Evolutionary conservation across 2,329 filamentous ascomycete genomes (phyloP), one percentile per base, ranked within the genome.

Genomic region (Penicillium rolfsii): DNA sequence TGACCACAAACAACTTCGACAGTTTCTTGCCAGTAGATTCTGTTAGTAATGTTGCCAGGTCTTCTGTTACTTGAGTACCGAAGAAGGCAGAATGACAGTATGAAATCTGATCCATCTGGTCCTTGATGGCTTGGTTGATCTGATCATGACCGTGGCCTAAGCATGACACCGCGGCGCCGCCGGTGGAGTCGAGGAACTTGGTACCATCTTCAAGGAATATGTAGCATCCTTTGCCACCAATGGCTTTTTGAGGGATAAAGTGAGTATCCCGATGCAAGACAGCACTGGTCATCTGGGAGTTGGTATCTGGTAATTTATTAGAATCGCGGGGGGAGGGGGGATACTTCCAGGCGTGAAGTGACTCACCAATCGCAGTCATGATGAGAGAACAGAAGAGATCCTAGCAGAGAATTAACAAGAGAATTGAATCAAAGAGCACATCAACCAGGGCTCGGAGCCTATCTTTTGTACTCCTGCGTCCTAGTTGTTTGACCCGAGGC

Each of bases 131-230:
- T 2, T 83, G 77, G 12, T 80, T 79, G 12, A 93, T 85, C 52
- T 87, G 80, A 45, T 80, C 70, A 61, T 89, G 83, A 33, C 85
- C 86, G 67, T 91, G 87, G 6, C 91, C 91, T 9, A 94, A 78
- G 70, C 87, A 89, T 9, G 87, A 82, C 3, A 93, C 90, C 24
- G 88, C 89, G 3, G 91, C 89, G 22, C 91, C 91, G 30, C 88
- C 85, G 22, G 88, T 90, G 1, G 86, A 88, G 73, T 95, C 91
- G 14, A 93, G 83, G 46, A 95, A 83, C 36, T 77, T 79, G 26
- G 83, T 81, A 1, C 87, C 88, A 70, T 82, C 80, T 65, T 78
- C 77, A 1, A 87, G 76, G 36, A 78, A 74, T n/a, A 87, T 74
- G 61, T 82, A 83, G 64, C 81, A 79, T 11, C 83, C 84, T 58